Conservation (phyloP, 768 basidiomycete species). For the Pisolithus marmoratus region DNA sequence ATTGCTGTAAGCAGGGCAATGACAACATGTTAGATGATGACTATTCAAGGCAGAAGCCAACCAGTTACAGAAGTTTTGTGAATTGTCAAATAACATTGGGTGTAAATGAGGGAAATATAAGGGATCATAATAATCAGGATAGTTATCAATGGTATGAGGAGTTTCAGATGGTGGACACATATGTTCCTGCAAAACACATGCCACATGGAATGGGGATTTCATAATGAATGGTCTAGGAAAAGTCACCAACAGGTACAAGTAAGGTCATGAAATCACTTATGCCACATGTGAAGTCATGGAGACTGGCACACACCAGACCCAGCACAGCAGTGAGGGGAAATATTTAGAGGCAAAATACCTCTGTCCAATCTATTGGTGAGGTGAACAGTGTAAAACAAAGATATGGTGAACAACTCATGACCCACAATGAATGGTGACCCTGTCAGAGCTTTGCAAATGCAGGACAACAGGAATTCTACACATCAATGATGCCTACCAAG, state of each 20-base stretch:
- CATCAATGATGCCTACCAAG: too few species aligned
- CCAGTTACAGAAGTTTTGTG: not conserved
- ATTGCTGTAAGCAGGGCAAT: not conserved
- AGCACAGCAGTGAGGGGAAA: too few species aligned
- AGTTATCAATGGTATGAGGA: not conserved
- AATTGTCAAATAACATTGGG: not conserved
- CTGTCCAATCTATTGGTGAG: too few species aligned
- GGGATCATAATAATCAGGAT: conserved; percentile 1
- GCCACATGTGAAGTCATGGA: too few species aligned
- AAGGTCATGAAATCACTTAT: too few species aligned
- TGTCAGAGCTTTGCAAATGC: too few species aligned
- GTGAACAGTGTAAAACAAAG: too few species aligned
- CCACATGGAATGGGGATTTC: not conserved
- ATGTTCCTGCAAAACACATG: not conserved
- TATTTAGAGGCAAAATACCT: too few species aligned
- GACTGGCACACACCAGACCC: too few species aligned
- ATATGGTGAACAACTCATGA: too few species aligned
- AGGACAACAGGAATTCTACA: too few species aligned
- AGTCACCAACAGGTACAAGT: not conserved
- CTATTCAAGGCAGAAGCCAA: not conserved
- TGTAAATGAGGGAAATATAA: conserved; percentile 1
- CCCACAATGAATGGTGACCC: too few species aligned
- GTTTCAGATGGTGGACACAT: not conserved
- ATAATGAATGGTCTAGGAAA: not conserved
- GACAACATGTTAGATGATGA: not conserved